Evolutionary conservation across 345 rosid species (phyloP), one percentile per base, ranked within the genome.

Genomic region (Ceriops decandra): DNA sequence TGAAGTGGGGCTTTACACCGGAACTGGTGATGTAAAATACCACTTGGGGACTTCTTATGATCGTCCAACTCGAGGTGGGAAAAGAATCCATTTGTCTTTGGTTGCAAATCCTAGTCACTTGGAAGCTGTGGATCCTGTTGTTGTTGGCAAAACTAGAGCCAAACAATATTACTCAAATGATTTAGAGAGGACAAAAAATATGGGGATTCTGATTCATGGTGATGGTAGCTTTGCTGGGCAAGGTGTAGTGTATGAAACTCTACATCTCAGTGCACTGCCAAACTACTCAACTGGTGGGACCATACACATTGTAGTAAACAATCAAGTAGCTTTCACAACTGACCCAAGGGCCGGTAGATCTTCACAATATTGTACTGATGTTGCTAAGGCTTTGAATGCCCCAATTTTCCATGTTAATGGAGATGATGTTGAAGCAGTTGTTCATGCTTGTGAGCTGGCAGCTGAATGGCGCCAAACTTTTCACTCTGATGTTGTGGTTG

Each of bases 181-280:
- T 62, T 59, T 28, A 49, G 79, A 86, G 52, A 84, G 93, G 74
- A 86, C 83, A 24, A 86, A 86, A 81, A 88, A 88, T 79, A 80
- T 90, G 91, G 91, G 80, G 28, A 28, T 90, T 57, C 79, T 90
- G 85, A 88, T 90, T 75, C 96, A 90, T 67, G 96, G 96, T 19
- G 96, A 90, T 84, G 96, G 96, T 52, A 90, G 93, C 76, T 90
- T 90, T 79, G 93, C 96, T 5, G 96, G 93, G 30, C 96, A 90
- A 79, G 96, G 96, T 63, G 96, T 90, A 16, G 93, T 90, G 0
- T 90, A 90, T 77, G 93, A 90, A 73, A 90, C 90, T 70, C 84
- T 90, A 11, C 96, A 90, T 86, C 87, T 90, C 60, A 90, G 93
- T 76, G 96, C 96, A n/a, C 86, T 90, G 72, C 91, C 93, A 60